Conservation (phyloP, 2,329 filamentous ascomycete genomes). For the Colletotrichum spaethianum region DNA sequence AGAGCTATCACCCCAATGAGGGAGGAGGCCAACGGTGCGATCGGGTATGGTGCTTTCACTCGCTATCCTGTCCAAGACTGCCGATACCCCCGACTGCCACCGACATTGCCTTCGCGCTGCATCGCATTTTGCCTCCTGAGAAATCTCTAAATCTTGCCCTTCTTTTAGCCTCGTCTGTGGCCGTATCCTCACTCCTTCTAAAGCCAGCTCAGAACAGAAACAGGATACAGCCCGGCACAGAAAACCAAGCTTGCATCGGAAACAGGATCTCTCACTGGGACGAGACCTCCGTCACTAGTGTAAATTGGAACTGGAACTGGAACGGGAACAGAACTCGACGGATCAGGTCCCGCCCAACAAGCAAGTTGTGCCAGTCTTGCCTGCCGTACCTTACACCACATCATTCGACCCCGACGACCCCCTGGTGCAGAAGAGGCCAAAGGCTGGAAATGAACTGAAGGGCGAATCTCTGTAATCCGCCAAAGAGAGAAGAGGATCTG, state of each 20-base stretch:
- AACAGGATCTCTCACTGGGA: conserved; percentile 13
- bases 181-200: neutral
- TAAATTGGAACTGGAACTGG: conserved; percentile 12
- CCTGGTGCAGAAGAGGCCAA: conserved; percentile 23
- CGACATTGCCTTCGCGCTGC: conserved; percentile 3
- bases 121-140: conserved; percentile 1
- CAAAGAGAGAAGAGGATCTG: conserved; percentile 21
- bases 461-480: conserved; percentile 11
- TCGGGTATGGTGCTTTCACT: conserved; percentile 30
- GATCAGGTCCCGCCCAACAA: conserved; percentile 14
- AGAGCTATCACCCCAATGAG: conserved; percentile 39
- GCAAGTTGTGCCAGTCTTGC: neutral
- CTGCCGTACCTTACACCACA: conserved; percentile 10
- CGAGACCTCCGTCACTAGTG: neutral
- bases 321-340: conserved; percentile 6
- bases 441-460: conserved; percentile 18
- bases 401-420: conserved; percentile 22
- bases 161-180: neutral
- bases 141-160: neutral
- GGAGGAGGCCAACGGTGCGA: conserved; percentile 28
- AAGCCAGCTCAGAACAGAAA: neutral
- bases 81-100: conserved; percentile 13
- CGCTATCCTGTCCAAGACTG: conserved; percentile 20
- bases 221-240: neutral
- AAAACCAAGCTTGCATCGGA: conserved; percentile 29